Evolutionary conservation across 2,329 filamentous ascomycete species (phyloP), one percentile per base, ranked within the genome.

Genomic region (Aspergillus versicolor): DNA sequence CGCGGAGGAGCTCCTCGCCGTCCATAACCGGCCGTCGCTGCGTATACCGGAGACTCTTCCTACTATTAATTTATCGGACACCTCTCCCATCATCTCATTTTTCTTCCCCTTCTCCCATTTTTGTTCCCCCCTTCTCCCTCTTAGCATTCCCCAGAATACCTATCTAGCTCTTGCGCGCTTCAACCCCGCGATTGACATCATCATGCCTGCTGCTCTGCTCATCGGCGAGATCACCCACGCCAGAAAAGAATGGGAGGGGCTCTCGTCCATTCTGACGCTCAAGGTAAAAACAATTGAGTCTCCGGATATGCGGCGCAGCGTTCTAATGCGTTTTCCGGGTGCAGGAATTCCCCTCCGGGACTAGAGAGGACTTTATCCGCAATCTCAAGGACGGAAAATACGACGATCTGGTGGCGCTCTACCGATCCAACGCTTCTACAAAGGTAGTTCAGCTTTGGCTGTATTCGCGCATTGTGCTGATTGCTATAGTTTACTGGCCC

Each of bases 351-450:
- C 75, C 77, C 37, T 67, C 69, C 19, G 84, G 83, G 53, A 79
- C 77, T 13, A 75, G 83, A 30, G 75, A 81, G 43, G 80, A 84
- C 27, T 86, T 86, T 67, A 70, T 86, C 27, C 73, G 76, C 48
- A 81, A 81, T 54, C 81, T 81, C 70, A 79, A 79, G 60, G 73
- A 75, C n/a, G 83, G 82, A 40, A 71, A 80, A 44, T 85, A 81
- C 60, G 76, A 85, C 52, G 79, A 81, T 61, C 79, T 85, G 1
- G 76, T 81, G 30, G 83, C 74, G 1, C 78, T 86, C 48, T 86
- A 84, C 68, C 80, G 84, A 54, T 85, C 82, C 47, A 86, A 86
- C 65, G 73, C 77, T 38, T 85, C 82, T 7, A 83, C 79, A 27
- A 77, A 79, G 61, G 75, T 77, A 38, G 52, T 13, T 12, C 22